Percentiles rank a stretch among this genome's conserved stretches.
These are phyloP conservation scores for Neophaeococcomyces aloes DNA, from an alignment of 2,329 filamentous ascomycete species.

Conservation along the genomic window DNA sequence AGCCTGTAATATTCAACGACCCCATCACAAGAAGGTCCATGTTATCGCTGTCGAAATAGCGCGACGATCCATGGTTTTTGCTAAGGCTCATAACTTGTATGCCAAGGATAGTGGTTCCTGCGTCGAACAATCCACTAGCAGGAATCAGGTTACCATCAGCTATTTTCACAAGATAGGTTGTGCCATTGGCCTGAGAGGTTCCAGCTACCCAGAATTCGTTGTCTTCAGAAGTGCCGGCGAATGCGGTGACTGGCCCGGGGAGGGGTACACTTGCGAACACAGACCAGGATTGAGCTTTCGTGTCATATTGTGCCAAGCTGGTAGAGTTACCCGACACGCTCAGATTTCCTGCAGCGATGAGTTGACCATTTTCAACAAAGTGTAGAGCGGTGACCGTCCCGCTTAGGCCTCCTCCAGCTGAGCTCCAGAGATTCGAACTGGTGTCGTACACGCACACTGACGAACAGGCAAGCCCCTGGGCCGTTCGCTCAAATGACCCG, in stretches of 20 bases:
- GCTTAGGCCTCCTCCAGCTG: conserved; percentile 59
- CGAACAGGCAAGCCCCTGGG: conserved; percentile 71
- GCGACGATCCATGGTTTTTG: conserved; percentile 52
- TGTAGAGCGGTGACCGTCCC: conserved; percentile 62
- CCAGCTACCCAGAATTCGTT: conserved; percentile 77
- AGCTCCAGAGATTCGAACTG: conserved; percentile 62
- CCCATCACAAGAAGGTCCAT: conserved; percentile 78
- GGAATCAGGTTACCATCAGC: conserved; percentile 61
- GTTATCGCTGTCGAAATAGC: conserved; percentile 53
- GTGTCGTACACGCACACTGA: conserved; percentile 72
- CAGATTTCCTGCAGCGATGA: conserved; percentile 71
- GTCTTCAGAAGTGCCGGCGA: conserved; percentile 63
- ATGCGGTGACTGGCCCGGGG: conserved; percentile 67
- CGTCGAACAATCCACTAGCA: conserved; percentile 52
- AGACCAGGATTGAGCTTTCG: conserved; percentile 56
- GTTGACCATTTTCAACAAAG: conserved; percentile 61
- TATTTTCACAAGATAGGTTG: conserved; percentile 71
- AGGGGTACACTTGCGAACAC: conserved; percentile 51
- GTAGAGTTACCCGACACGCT: conserved; percentile 54
- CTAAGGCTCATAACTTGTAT: conserved; percentile 71
- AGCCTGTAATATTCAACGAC: conserved; percentile 60
- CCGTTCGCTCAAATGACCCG: conserved; percentile 63
- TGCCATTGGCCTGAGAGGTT: conserved; percentile 51
- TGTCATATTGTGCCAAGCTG: conserved; percentile 63
- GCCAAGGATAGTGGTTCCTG: conserved; percentile 60